A percentile compares a stretch with the other conserved stretches of the same genome.
These are phyloP conservation scores for Leccinum solheimii DNA, from an alignment of 1,284 basidiomycete genomes.

Conservation along the genomic window DNA sequence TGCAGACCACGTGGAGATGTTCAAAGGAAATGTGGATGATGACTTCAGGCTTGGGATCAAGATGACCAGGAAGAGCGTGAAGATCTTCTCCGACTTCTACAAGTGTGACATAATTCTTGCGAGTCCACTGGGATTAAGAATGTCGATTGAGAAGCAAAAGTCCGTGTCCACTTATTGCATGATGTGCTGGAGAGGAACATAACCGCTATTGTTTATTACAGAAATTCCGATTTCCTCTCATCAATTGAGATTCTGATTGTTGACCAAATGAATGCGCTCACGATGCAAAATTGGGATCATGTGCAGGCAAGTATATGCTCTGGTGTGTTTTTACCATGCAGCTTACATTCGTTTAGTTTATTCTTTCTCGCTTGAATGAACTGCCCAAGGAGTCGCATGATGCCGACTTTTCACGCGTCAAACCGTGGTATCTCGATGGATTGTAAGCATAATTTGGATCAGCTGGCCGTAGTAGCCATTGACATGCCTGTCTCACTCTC, in stretches of 20 bases:
- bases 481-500: not conserved
- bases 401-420: slow-evolving; percentile 94
- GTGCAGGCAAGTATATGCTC: slow-evolving; percentile 60
- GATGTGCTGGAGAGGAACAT: not conserved
- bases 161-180: slow-evolving; percentile 37
- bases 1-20: slow-evolving; percentile 88
- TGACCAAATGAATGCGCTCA: slow-evolving; percentile 91
- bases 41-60: slow-evolving; percentile 93
- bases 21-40: slow-evolving; percentile 97
- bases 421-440: slow-evolving; percentile 96
- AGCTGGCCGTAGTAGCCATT: not conserved
- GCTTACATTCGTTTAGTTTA: slow-evolving; percentile 56
- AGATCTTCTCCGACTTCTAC: slow-evolving; percentile 88
- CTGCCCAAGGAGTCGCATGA: slow-evolving; percentile 92
- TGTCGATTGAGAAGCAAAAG: slow-evolving; percentile 95
- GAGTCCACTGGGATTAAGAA: slow-evolving; percentile 88
- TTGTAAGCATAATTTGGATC: slow-evolving; percentile 52
- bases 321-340: not conserved
- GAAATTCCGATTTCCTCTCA: slow-evolving; percentile 86
- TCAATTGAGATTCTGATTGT: slow-evolving; percentile 93
- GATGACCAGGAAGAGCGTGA: slow-evolving; percentile 86
- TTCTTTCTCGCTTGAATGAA: slow-evolving; percentile 82
- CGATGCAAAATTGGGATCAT: slow-evolving; percentile 99
- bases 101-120: slow-evolving; percentile 91
- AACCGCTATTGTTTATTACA: slow-evolving; percentile 32